phyloP scores from a whole-genome alignment of 2,329 filamentous ascomycete species.

The Talaromyces sp. region DNA sequence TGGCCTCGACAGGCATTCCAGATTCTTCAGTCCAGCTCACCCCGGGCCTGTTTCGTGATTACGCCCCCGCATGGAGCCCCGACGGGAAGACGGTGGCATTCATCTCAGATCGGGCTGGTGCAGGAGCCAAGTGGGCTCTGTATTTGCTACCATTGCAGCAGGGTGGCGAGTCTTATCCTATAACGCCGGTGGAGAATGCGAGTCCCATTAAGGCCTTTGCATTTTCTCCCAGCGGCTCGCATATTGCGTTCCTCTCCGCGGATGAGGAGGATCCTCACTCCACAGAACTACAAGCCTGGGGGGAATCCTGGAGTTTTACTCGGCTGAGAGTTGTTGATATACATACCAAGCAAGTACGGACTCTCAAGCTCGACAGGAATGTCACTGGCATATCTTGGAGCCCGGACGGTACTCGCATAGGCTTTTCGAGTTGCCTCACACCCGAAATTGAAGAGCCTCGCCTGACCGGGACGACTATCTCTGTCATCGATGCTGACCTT shows the following conservation, averaged over 20 bases:
- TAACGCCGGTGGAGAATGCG: conserved; percentile 7
- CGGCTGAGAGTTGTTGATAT: conserved; percentile 12
- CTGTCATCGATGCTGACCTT: not conserved
- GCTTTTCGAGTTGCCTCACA: conserved; percentile 1
- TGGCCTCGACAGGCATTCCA: conserved; percentile 7
- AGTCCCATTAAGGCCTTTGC: conserved; percentile 7
- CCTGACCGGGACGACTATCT: not conserved
- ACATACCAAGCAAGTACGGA: conserved; percentile 10
- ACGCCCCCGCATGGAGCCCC: conserved; percentile 13
- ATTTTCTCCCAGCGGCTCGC: conserved; percentile 8
- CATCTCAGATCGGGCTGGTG: conserved; percentile 11
- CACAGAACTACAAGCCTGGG: conserved; percentile 8
- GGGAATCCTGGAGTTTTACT: conserved; percentile 8
- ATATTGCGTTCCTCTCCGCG: conserved; percentile 9
- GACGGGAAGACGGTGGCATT: conserved; percentile 13
- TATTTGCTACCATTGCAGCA: conserved; percentile 6
- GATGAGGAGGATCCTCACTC: conserved; percentile 5
- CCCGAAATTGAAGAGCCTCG: not conserved
- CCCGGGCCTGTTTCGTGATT: conserved; percentile 11
- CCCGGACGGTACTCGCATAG: conserved; percentile 11
- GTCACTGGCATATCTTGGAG: conserved; percentile 11
- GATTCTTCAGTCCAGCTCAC: conserved; percentile 12
- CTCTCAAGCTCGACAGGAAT: conserved; percentile 10
- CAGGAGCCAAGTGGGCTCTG: conserved; percentile 10
- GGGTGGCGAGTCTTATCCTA: conserved; percentile 6